Evolutionary conservation across 176 grass and related monocot genomes (phyloP), one percentile per base, ranked within the genome.

Genomic region (Ampelocalamus luodianensis): DNA sequence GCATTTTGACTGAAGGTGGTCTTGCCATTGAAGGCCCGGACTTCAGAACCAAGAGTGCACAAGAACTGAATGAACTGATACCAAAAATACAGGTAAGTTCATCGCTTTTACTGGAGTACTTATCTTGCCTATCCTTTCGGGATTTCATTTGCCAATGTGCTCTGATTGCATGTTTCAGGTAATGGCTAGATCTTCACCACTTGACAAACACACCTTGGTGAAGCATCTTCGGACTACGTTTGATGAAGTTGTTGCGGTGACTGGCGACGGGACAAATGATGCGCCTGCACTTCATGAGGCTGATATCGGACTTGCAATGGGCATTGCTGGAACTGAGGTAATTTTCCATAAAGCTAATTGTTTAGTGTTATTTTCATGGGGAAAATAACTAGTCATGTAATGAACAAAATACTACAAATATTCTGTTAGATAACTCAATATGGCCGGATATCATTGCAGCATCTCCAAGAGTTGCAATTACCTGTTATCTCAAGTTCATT

Each of bases 291-390:
- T 98, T 83, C 95, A 95, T 48, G 95, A 98, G 79, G 93, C 95
- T 50, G 95, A 98, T 83, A 98, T 95, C 87, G 93, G 95, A 43
- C 93, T 95, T 82, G 91, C 95, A 34, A 98, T 98, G 95, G 95
- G 95, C 49, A 93, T 95, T 82, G 95, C 95, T 5, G 95, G 95
- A 74, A 98, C 95, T 20, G 95, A 98, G 93, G 95, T 98, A 90
- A 77, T 78, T 79, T 76, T 36, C 23, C 16, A 46, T 48, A 60
- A 38, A 5, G 17, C 40, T 68, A 69, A 48, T 39, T 42, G 6
- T 55, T 50, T 17, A 45, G 9, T 24, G 15, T 45, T 42, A 23
- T 39, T 80, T 76, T 40, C 32, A 80, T 40, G 71, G 5, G 61
- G n/a, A 40, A 68, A 74, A 61, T 68, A 34, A 32, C 50, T 49